Evolutionary conservation across 2,329 filamentous ascomycete genomes (phyloP).

Genomic region (Xylariaceae sp.): DNA sequence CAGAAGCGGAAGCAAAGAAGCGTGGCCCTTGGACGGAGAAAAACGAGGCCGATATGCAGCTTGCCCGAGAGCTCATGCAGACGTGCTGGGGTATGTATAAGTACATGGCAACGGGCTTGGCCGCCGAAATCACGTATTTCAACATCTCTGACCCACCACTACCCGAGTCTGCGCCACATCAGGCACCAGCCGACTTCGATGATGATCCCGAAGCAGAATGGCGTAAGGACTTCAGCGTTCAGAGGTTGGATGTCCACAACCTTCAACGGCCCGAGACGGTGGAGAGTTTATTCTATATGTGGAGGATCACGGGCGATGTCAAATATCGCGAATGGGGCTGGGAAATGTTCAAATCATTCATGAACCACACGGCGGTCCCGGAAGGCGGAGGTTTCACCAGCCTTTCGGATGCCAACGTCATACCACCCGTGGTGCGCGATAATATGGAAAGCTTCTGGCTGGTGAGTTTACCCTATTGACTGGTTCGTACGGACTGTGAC

Average conservation of each 20-base stretch:
- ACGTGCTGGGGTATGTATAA: constrained; percentile 99
- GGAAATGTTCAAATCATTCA: constrained; percentile 94
- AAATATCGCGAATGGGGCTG: constrained; percentile 95
- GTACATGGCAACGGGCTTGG: constrained; percentile 82
- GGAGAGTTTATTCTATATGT: constrained; percentile 98
- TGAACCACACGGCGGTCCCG: constrained; percentile 74
- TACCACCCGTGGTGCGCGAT: constrained; percentile 67
- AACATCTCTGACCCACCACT: constrained; percentile 64
- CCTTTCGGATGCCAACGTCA: constrained; percentile 63
- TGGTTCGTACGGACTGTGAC: not conserved
- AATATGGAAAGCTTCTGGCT: constrained; percentile 99
- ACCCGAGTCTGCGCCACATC: constrained; percentile 50
- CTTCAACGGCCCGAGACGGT: constrained; percentile 92
- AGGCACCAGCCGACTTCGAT: constrained; percentile 47
- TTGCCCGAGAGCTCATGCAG: constrained; percentile 87
- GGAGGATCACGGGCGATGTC: constrained; percentile 87
- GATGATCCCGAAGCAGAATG: constrained; percentile 54
- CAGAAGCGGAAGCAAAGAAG: constrained; percentile 69
- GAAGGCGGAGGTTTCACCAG: constrained; percentile 79
- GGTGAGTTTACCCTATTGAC: constrained; percentile 45
- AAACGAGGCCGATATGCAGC: constrained; percentile 79
- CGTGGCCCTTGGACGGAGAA: constrained; percentile 65
- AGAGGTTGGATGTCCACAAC: constrained; percentile 82
- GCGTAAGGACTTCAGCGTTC: constrained; percentile 74
- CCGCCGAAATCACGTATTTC: constrained; percentile 92